Conservation (phyloP, 2,329 filamentous ascomycete species). For the Coleophoma crateriformis region DNA sequence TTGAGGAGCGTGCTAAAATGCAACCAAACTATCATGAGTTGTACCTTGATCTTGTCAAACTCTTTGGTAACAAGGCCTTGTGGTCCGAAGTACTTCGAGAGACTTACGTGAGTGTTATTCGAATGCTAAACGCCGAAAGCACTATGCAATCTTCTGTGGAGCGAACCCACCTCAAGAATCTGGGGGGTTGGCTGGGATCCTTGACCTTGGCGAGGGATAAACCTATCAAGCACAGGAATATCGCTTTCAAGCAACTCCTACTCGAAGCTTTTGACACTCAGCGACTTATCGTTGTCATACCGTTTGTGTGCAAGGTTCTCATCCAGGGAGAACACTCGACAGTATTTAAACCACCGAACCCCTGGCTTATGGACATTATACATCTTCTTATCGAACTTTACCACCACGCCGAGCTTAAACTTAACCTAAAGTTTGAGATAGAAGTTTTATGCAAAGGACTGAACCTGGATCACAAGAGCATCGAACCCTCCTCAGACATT, state of each 20-base stretch:
- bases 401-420: slow-evolving; percentile 84
- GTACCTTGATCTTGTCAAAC: slow-evolving; percentile 82
- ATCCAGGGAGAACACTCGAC: slow-evolving; percentile 78
- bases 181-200: slow-evolving; percentile 89
- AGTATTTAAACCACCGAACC: slow-evolving; percentile 91
- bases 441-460: slow-evolving; percentile 94
- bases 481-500: slow-evolving; percentile 83
- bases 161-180: slow-evolving; percentile 82
- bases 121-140: slow-evolving; percentile 83
- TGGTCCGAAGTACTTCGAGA: slow-evolving; percentile 90
- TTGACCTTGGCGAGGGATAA: slow-evolving; percentile 90
- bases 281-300: slow-evolving; percentile 85
- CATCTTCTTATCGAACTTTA: slow-evolving; percentile 89
- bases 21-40: slow-evolving; percentile 95
- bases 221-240: slow-evolving; percentile 92
- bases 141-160: slow-evolving; percentile 83
- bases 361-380: slow-evolving; percentile 96
- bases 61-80: slow-evolving; percentile 72
- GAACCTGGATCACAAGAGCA: slow-evolving; percentile 84
- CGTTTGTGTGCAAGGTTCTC: slow-evolving; percentile 95
- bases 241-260: slow-evolving; percentile 93
- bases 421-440: slow-evolving; percentile 98
- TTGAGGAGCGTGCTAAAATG: slow-evolving; percentile 93
- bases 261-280: slow-evolving; percentile 93
- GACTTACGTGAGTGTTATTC: slow-evolving; percentile 81